Conservation (phyloP, 1,139 yeast species). For the Diutina scorzettiae region DNA sequence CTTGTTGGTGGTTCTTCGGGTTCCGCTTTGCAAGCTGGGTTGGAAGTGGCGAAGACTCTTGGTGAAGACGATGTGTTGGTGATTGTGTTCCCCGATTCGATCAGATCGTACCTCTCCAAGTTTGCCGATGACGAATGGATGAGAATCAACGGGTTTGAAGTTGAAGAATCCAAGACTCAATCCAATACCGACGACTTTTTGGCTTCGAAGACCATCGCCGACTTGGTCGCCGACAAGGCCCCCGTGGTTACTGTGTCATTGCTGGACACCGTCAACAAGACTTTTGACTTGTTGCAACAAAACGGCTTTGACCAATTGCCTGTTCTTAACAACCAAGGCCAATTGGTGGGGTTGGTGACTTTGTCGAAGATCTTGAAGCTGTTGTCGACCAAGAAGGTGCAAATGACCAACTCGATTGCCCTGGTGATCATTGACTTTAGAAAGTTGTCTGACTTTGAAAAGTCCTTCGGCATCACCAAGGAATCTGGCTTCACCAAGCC, state of each 20-base stretch:
- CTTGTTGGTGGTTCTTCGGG: conserved; percentile 87
- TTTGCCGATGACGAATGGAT: conserved; percentile 92
- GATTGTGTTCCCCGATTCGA: conserved; percentile 78
- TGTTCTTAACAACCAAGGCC: conserved; percentile 48
- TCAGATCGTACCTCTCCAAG: conserved; percentile 78
- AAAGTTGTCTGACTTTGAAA: conserved; percentile 57
- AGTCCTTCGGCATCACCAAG: conserved; percentile 52
- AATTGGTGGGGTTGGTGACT: conserved; percentile 67
- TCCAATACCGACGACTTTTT: conserved; percentile 41
- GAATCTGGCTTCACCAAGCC: conserved; percentile 51
- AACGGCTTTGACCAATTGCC: conserved; percentile 86
- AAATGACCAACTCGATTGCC: conserved; percentile 48
- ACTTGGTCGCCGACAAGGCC: conserved; percentile 51
- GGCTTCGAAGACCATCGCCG: conserved; percentile 41
- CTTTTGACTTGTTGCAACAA: conserved; percentile 58
- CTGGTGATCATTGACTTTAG: conserved; percentile 56
- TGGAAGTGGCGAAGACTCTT: conserved; percentile 57
- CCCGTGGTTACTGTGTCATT: conserved; percentile 72
- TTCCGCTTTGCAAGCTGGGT: conserved; percentile 71
- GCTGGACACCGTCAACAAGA: conserved; percentile 50
- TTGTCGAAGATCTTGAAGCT: conserved; percentile 62
- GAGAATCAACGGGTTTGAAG: conserved; percentile 60
- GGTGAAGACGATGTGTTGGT: conserved; percentile 69
- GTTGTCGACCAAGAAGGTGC: conserved; percentile 51
- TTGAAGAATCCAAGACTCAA: conserved; percentile 34